Base-by-base conservation (phyloP, 2,329 filamentous ascomycete species). In the Aspergillus sp. region DNA sequence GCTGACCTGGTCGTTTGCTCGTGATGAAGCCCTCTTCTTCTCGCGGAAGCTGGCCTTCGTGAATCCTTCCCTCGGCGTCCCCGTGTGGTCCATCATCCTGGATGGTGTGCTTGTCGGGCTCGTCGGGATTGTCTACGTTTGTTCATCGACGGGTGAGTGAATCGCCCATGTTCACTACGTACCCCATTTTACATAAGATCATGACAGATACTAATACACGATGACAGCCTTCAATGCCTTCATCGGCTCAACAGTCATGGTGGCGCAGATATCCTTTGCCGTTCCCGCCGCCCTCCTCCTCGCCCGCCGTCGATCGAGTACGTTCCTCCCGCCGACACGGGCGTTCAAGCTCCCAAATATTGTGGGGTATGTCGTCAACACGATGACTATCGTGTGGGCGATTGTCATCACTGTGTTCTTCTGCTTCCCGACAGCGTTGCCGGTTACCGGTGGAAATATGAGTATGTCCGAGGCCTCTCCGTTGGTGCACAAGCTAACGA, bases 1-100 rank as follows among this genome's bases (percentile, higher is more conserved):
- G 47, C 59, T 68, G 49, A 65, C 64, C 23, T 69, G 65, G 66
- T 68, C 65, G 5, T 68, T 69, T n/a, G 64, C 66, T 2, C 64
- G 66, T 23, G 66, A 69, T 49, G 54, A 66, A 17, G 66, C 63
- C 34, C 55, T 68, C n/a, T 65, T 66, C 45, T 63, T 62, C 45
- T 69, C 66, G 19, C 58, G 47, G 13, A 47, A 50, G 5, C 34
- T 63, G 2, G 40, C 53, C 0, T 21, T 31, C 23, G 49, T 63
- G 3, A 56, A 55, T 13, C 45, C 54, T 2, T 34, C 51, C 0
- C 50, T 61, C 3, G 54, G 56, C 4, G 52, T 61, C 0, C 61
- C 59, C 7, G 44, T 61, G n/a, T 52, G 56, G 31, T 47, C 61
- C 1, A 47, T 62, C 13, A 9, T 62, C 2, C 41, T 61, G 2